Evolutionary conservation across 2,329 filamentous ascomycete genomes (phyloP), one percentile per base, ranked within the genome.

Genomic region (Talaromyces sp.): DNA sequence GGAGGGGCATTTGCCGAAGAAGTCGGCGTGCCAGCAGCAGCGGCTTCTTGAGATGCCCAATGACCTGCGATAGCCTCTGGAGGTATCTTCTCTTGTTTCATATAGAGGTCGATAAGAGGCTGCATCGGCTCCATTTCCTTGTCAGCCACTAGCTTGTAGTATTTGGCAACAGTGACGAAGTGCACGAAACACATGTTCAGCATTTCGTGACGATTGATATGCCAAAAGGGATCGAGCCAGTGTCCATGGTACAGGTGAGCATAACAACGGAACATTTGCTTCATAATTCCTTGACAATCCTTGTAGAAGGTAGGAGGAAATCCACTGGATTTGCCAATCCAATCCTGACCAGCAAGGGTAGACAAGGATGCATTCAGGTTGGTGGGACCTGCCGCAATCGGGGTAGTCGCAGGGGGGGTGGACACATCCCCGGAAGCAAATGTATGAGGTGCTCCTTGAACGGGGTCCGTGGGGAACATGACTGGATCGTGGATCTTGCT

Each of bases 251-350:
- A 99, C 61, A 99, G 85, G 75, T 99, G 94, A 50, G 94, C 88
- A 70, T 99, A 99, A 66, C 97, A 93, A 60, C 94, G 89, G 81
- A 99, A 97, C 88, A 99, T 97, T 77, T 97, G 94, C 67, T 92
- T 89, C 79, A 97, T 93, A 68, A 97, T 94, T 64, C 88, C 88
- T 79, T 95, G 91, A 79, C 93, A 94, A 65, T 96, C 91, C 61
- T 88, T 85, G 66, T 93, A 81, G 73, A 97, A 97, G 64, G 90
- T 89, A 63, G 89, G 85, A 2, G 94, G 94, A 74, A 99, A 99
- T 3, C 93, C 93, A 61, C 89, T 94, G 48, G 89, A 84, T 78
- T 95, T 96, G 68, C 94, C 94, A 58, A 96, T 82, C 89, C 91
- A 97, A 61, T 84, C 78, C 56, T 89, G 86, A 41, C 83, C 78